Conservation (phyloP, 768 basidiomycete species). For the Sistotremastrum niveocremeum region DNA sequence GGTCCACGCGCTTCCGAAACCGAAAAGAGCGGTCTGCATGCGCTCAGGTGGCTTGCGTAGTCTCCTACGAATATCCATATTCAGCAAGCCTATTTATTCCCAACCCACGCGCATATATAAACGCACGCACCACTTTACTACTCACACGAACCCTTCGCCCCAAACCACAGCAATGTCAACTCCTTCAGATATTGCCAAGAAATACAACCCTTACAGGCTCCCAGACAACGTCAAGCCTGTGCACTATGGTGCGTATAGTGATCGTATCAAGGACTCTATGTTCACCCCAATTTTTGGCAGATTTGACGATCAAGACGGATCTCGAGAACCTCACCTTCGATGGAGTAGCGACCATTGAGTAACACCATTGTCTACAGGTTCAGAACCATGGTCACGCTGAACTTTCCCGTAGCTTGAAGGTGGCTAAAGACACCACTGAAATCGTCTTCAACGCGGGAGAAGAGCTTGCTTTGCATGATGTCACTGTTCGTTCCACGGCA, state of each 20-base stretch:
- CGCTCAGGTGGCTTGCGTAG: no score
- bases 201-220: conserved; percentile 30
- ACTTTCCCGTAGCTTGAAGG: conserved; percentile 38
- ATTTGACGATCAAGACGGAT: conserved; percentile 69
- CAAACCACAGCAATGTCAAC: no score
- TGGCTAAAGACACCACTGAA: conserved; percentile 44
- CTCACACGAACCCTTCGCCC: no score
- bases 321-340: conserved; percentile 62
- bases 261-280: no score
- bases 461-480: conserved; percentile 38
- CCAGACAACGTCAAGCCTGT: conserved; percentile 52
- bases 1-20: no score
- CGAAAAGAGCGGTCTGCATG: no score
- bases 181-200: no score
- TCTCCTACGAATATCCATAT: no score
- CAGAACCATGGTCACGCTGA: conserved; percentile 1
- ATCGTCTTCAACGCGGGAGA: conserved; percentile 55
- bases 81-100: no score
- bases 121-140: no score
- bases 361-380: neutral
- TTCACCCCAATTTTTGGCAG: conserved; percentile 9
- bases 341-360: conserved; percentile 66
- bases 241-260: conserved; percentile 35
- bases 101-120: no score
- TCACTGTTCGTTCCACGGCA: conserved; percentile 42